Evolutionary conservation across 306 rosid genomes (phyloP), one percentile per base, ranked within the genome.

Genomic region (Vigna angularis): DNA sequence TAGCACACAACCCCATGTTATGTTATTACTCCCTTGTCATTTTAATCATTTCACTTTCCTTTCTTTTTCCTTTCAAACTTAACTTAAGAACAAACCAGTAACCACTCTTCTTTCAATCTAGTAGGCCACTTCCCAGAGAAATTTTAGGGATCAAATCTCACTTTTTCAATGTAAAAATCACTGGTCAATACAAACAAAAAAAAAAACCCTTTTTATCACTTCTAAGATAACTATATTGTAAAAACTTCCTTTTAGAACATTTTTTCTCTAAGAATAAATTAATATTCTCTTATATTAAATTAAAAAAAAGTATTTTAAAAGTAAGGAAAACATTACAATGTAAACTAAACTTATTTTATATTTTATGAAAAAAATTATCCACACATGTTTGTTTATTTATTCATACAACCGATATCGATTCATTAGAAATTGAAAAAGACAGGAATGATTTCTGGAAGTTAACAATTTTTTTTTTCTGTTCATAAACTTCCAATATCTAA

Each of bases 1-100:
- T 34, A 75, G 76, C 96, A 83, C 90, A 78, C 93, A 92, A 73
- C 81, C 96, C 96, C 97, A 90, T 80, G 97, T 92, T 92, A 84
- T 85, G 82, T 70, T 79, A 74, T 66, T 66, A 66, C 72, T 66
- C 72, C 52, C 34, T 66, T 66, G 18, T 66, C 72, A 66, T 66
- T 66, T 66, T 66, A 66, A 66, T 66, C 72, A 66, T 66, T 66
- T 44, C 71, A 40, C 3, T 40, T 65, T 17, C 22, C 32, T 17
- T 65, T 12, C 13, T 11, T 40, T 66, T 30, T 18, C 4, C 12
- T 8, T 63, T 63, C 26, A 14, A 63, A 63, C 68, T 63, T 62
- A 62, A 62, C 42, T 63, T 45, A 42, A 9, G 50, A 45, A 45
- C 50, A 45, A 45, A 45, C 15, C 50, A 45, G 3, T 45, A 45